Evolutionary conservation across 2,329 filamentous ascomycete genomes (phyloP), one percentile per base, ranked within the genome.

Genomic region (Ophiosphaerella herpotricha): DNA sequence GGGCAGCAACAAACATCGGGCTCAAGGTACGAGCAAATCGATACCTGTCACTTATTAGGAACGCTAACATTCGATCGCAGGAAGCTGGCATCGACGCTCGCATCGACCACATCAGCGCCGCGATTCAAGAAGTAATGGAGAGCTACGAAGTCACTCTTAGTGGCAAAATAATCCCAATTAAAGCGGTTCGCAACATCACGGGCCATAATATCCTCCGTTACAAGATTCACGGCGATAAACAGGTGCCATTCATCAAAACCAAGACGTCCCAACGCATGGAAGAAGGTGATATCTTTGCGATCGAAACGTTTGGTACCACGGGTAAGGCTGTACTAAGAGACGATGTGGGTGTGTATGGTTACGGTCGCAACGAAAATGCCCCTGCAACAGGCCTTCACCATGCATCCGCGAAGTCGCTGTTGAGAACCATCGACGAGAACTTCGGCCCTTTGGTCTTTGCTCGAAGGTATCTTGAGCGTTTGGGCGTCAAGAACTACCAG

Each of bases 241-340:
- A 89, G 67, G 90, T 97, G 39, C 92, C 93, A 0, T 96, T 96
- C 63, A 88, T 96, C 57, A 95, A 95, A 78, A 87, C 85, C 53
- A 82, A 83, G 55, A 90, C 95, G 65, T 84, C 85, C 67, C 94
- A 90, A 49, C 95, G 95, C 80, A 97, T 97, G 93, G 93, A 97
- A 77, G 92, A 97, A 76, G 91, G 91, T 36, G 92, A 97, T 66
- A 85, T 91, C 24, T 97, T 95, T 73, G 92, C 93, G 52, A 96
- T 97, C 63, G 92, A 97, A 77, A 97, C 92, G 0, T 97, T 97
- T 70, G 92, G 92, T 55, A 95, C 87, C 71, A 97, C 92, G 16
- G 92, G 92, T 52, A 91, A 90, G 68, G 92, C 90, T 57, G 87
- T 88, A 64, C 87, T 96, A 48, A 79, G 84, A 58, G 91, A 97